phyloP scores from a whole-genome alignment of 1,139 yeast species.

The Nakaseomyces bracarensis region DNA sequence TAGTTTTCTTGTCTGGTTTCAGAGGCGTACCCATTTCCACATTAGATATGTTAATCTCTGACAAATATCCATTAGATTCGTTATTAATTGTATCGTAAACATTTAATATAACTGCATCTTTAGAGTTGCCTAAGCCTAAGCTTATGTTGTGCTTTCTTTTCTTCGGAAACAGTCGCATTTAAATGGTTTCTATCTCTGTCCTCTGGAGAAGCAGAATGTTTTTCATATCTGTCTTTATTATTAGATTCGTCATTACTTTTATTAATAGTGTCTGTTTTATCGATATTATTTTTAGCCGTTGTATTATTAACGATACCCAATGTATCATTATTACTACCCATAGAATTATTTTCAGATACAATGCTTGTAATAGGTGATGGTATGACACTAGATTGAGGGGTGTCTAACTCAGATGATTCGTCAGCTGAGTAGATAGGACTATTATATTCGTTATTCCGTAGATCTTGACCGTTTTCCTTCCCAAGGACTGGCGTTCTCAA shows the following conservation, averaged over 20 bases:
- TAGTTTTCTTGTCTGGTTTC: not conserved
- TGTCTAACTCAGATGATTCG: slow-evolving; percentile 2
- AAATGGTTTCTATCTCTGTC: no score
- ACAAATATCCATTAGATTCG: not conserved
- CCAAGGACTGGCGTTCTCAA: not conserved
- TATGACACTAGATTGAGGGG: slow-evolving; percentile 3
- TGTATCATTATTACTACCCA: no score
- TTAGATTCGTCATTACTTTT: not conserved
- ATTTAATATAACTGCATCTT: not conserved
- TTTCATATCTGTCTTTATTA: not conserved
- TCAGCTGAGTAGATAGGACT: not conserved
- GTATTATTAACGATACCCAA: no score
- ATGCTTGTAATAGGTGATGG: slow-evolving; percentile 1
- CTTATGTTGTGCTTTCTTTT: not conserved
- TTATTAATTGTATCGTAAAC: not conserved
- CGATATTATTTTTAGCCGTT: no score
- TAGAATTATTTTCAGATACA: not conserved
- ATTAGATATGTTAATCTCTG: not conserved
- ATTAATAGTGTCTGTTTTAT: no score
- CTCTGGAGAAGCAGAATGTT: no score
- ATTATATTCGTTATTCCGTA: not conserved
- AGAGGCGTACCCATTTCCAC: slow-evolving; percentile 6
- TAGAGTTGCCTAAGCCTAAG: slow-evolving; percentile 7
- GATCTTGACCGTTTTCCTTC: not conserved
- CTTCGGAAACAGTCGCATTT: no score